A percentile compares a stretch with the other conserved stretches of the same genome.
phyloP scores from a whole-genome alignment of 306 rosid genomes.

The Delonix regia region DNA sequence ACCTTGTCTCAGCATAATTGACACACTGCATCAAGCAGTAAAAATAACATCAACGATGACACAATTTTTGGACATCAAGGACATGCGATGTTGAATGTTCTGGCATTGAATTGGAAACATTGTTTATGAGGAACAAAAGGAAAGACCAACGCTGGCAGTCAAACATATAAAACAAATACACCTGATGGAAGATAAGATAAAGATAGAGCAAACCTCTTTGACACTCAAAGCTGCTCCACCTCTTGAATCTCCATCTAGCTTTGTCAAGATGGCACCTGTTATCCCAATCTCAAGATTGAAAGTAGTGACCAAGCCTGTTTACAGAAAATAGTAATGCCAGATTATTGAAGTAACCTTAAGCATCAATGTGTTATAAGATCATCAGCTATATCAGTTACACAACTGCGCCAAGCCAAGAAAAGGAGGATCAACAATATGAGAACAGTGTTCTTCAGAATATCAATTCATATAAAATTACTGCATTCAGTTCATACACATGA shows the following conservation, averaged over 20 bases:
- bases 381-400: neutral
- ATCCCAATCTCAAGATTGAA: constrained; percentile 98
- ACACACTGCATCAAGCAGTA: constrained; percentile 16
- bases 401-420: constrained; percentile 12
- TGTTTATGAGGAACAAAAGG: constrained; percentile 23
- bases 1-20: constrained; percentile 1
- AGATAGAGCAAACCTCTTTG: constrained; percentile 70
- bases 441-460: constrained; percentile 10
- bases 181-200: constrained; percentile 19
- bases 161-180: constrained; percentile 30
- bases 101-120: constrained; percentile 7
- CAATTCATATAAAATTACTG: constrained; percentile 6
- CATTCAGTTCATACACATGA: constrained; percentile 9
- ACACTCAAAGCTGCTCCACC: constrained; percentile 99
- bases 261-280: constrained; percentile 97
- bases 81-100: constrained; percentile 15
- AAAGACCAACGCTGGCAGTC: neutral
- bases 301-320: constrained; percentile 85
- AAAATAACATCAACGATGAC: constrained; percentile 25
- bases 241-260: constrained; percentile 99
- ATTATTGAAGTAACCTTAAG: constrained; percentile 22
- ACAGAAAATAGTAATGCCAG: constrained; percentile 35
- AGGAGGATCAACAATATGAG: constrained; percentile 15
- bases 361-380: neutral
- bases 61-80: constrained; percentile 7